Conservation (phyloP, 2,329 filamentous ascomycete species). For the Hypoxylon sp. region DNA sequence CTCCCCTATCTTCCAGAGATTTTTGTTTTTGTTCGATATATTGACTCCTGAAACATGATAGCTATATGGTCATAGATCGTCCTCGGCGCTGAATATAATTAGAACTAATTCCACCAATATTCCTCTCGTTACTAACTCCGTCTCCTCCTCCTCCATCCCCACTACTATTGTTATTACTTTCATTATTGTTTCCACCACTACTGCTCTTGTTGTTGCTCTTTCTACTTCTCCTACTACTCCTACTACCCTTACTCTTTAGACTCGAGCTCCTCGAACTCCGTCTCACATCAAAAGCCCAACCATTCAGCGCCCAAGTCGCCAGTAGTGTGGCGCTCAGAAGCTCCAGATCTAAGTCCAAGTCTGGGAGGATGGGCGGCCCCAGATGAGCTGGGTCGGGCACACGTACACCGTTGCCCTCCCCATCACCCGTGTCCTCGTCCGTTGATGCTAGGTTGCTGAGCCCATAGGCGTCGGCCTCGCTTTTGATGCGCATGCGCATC, state of each 20-base stretch:
- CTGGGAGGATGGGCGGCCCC: conserved; percentile 40
- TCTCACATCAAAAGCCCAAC: conserved; percentile 22
- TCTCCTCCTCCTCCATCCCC: not conserved
- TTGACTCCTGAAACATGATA: not conserved
- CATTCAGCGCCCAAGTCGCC: conserved; percentile 35
- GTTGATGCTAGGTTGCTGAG: not conserved
- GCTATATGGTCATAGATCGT: conserved; percentile 34
- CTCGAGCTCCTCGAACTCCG: conserved; percentile 5
- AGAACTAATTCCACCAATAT: conserved; percentile 1
- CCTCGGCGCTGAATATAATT: not conserved
- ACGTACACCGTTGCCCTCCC: not conserved
- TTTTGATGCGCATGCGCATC: conserved; percentile 39
- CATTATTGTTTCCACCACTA: not conserved
- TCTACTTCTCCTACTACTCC: not conserved
- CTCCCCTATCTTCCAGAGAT: not conserved
- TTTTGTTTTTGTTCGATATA: not conserved
- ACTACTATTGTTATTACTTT: not conserved
- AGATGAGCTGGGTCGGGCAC: conserved; percentile 28
- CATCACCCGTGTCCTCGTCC: not conserved
- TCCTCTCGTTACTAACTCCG: not conserved
- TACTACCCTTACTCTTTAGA: not conserved
- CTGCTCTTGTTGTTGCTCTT: not conserved
- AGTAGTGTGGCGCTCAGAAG: conserved; percentile 36
- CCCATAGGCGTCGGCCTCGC: conserved; percentile 38
- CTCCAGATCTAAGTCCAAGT: conserved; percentile 35